Conservation (phyloP, 2,329 filamentous ascomycete genomes). For the Exophiala alcalophila region DNA sequence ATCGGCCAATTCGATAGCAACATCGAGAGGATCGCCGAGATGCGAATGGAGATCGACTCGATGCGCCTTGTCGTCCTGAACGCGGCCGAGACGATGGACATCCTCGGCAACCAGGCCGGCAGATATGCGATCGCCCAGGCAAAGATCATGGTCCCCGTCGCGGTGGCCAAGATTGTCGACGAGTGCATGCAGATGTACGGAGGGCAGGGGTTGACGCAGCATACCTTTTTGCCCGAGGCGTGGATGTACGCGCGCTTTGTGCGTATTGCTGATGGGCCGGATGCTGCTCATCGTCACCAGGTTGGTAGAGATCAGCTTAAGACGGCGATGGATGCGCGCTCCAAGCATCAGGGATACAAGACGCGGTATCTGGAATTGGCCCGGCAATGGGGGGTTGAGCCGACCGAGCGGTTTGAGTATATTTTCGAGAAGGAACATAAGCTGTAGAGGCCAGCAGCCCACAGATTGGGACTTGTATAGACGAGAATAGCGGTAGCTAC, state of each 20-base stretch:
- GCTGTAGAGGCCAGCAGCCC: too few species aligned
- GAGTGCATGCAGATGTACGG: conserved; percentile 49
- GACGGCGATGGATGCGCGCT: neutral
- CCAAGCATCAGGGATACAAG: conserved; percentile 9
- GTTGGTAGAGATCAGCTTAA: conserved; percentile 36
- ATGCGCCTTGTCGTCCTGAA: conserved; percentile 80
- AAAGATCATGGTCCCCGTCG: conserved; percentile 16
- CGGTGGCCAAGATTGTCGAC: conserved; percentile 24
- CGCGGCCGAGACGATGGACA: conserved; percentile 83
- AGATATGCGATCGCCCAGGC: conserved; percentile 65
- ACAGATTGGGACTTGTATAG: too few species aligned
- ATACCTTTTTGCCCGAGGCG: conserved; percentile 73
- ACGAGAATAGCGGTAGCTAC: too few species aligned
- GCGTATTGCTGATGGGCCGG: conserved; percentile 76
- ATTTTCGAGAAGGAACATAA: conserved; percentile 3
- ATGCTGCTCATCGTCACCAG: conserved; percentile 73
- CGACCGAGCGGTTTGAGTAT: conserved; percentile 10
- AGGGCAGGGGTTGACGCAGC: conserved; percentile 76
- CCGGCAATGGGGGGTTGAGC: neutral
- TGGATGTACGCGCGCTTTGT: conserved; percentile 74
- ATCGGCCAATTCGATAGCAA: conserved; percentile 81
- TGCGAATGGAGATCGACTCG: conserved; percentile 79
- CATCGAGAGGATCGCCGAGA: conserved; percentile 80
- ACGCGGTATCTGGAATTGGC: conserved; percentile 7
- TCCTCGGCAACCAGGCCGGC: conserved; percentile 75